A percentile compares a stretch with the other conserved stretches of the same genome.
Evolutionary conservation across 1,284 basidiomycete genomes (phyloP).

Genomic region (Austroboletus olivaceoglutinosus): DNA sequence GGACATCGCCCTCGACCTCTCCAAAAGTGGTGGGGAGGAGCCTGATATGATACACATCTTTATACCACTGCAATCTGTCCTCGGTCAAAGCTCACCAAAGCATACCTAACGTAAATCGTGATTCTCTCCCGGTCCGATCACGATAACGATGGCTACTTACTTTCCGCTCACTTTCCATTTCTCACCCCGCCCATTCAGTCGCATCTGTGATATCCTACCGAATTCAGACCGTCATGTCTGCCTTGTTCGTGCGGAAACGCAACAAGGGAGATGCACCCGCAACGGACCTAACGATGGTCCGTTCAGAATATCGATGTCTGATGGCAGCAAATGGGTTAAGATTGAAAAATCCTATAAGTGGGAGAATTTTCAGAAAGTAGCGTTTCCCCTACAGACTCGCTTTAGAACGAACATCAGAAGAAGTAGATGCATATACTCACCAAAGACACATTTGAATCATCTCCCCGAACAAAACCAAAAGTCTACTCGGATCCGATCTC

Average conservation of each 20-base stretch:
- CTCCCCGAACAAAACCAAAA: conserved; percentile 71
- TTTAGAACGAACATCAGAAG: background rate
- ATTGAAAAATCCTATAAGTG: conserved; percentile 71
- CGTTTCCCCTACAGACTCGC: conserved; percentile 62
- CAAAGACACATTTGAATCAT: conserved; percentile 90
- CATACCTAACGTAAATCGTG: conserved; percentile 21
- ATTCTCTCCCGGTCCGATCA: background rate
- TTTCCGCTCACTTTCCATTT: conserved; percentile 83
- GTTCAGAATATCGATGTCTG: conserved; percentile 63
- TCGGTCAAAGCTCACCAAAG: conserved; percentile 32
- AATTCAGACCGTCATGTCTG: conserved; percentile 89
- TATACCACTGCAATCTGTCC: too few relatives aligned
- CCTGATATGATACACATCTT: too few relatives aligned
- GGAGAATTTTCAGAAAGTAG: conserved; percentile 42
- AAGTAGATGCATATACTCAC: conserved; percentile 37
- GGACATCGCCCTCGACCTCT: too few relatives aligned
- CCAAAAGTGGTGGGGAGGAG: too few relatives aligned
- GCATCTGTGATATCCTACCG: conserved; percentile 59
- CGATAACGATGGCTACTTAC: conserved; percentile 44
- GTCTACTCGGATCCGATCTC: conserved; percentile 47
- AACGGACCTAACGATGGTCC: conserved; percentile 57
- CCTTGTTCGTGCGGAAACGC: conserved; percentile 92
- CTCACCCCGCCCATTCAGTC: conserved; percentile 64
- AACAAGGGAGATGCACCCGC: conserved; percentile 79
- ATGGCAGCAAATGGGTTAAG: conserved; percentile 73